Conservation (phyloP, 2,329 filamentous ascomycete genomes). For the Botrytis fragariae region DNA sequence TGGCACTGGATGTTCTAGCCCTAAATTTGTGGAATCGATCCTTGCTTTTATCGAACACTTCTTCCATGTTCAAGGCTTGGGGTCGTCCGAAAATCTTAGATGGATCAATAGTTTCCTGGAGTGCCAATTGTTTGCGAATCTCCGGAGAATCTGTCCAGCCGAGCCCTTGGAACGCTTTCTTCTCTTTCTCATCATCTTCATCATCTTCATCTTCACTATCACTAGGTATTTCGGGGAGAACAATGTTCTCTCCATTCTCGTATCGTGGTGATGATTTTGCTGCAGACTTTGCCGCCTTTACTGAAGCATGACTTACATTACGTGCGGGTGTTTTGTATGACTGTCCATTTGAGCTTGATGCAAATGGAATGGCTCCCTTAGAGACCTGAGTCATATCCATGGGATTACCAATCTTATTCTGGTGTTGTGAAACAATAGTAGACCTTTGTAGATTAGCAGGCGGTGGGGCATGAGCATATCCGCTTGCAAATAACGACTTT, state of each 20-base stretch:
- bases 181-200: constrained; percentile 52
- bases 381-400: constrained; percentile 85
- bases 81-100: constrained; percentile 86
- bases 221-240: constrained; percentile 91
- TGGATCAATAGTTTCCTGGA: constrained; percentile 84
- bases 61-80: constrained; percentile 87
- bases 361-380: constrained; percentile 87
- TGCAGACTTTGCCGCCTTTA: constrained; percentile 60
- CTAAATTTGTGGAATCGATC: constrained; percentile 85
- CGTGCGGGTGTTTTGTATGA: constrained; percentile 70
- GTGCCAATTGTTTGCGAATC: constrained; percentile 69
- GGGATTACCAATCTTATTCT: constrained; percentile 63
- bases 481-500: constrained; percentile 59
- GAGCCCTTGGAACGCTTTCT: constrained; percentile 60
- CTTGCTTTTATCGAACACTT: constrained; percentile 89
- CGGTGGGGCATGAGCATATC: constrained; percentile 59
- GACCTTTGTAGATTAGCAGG: constrained; percentile 48
- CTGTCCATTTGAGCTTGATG: constrained; percentile 57
- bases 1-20: constrained; percentile 86
- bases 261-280: constrained; percentile 76
- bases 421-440: constrained; percentile 65
- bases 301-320: constrained; percentile 43
- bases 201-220: constrained; percentile 87
- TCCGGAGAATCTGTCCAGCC: constrained; percentile 89
- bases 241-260: constrained; percentile 84